Conservation (phyloP, 495 filamentous ascomycete genomes). For the Aspergillus taichungensis region DNA sequence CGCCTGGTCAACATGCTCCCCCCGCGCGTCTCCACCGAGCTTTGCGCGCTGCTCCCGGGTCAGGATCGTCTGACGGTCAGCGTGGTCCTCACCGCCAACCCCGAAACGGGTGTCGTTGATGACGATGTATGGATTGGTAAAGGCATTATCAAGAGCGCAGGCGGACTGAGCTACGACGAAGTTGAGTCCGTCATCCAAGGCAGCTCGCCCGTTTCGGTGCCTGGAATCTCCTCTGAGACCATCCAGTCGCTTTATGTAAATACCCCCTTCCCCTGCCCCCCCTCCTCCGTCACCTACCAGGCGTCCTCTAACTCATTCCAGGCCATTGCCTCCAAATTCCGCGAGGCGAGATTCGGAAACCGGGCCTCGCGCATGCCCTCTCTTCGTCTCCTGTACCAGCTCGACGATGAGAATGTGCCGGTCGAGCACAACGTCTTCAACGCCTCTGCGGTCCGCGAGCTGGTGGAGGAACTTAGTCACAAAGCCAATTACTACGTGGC, state of each 20-base stretch:
- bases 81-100: constrained; percentile 82
- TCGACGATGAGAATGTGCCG: constrained; percentile 98
- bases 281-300: no score
- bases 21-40: constrained; percentile 68
- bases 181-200: constrained; percentile 70
- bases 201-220: constrained; percentile 46
- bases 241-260: constrained; percentile 69
- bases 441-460: constrained; percentile 77
- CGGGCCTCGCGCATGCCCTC: constrained; percentile 69
- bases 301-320: constrained; percentile 19
- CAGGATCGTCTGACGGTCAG: constrained; percentile 87
- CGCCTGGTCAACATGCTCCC: constrained; percentile 87
- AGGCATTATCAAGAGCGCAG: constrained; percentile 81
- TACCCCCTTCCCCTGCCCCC: constrained; percentile 7
- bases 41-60: constrained; percentile 78
- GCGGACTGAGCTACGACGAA: constrained; percentile 73
- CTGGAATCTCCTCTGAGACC: constrained; percentile 55
- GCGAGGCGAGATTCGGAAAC: constrained; percentile 73
- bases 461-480: constrained; percentile 89
- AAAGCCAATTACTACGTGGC: constrained; percentile 86
- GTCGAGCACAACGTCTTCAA: constrained; percentile 95
- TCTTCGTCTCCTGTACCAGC: constrained; percentile 78
- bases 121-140: constrained; percentile 90
- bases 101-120: constrained; percentile 63
- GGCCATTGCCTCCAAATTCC: constrained; percentile 77